These are phyloP conservation scores for Azolla pinnata DNA, from an alignment of 75 land plant species.

Conservation along the genomic window DNA sequence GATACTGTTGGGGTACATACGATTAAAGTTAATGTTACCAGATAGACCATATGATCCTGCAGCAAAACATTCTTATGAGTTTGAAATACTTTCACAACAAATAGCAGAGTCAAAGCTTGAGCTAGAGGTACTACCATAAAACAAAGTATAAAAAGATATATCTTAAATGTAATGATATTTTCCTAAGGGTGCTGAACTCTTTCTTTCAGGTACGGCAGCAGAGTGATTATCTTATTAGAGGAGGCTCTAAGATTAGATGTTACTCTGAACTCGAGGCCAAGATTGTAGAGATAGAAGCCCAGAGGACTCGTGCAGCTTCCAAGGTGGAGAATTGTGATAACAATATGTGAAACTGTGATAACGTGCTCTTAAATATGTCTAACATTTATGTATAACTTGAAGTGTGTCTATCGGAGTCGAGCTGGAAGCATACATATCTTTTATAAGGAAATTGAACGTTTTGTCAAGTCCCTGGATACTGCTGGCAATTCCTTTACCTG, in stretches of 20 bases:
- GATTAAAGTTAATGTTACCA: conserved; percentile 46
- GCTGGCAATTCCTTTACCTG: background rate
- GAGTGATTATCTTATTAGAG: conserved; percentile 46
- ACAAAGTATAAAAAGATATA: background rate
- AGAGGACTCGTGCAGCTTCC: conserved; percentile 23
- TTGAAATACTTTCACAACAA: conserved; percentile 35
- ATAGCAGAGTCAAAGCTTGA: conserved; percentile 52
- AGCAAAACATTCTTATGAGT: conserved; percentile 43
- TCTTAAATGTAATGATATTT: background rate
- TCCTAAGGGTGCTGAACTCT: background rate
- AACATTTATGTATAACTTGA: conserved; percentile 1
- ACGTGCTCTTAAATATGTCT: background rate
- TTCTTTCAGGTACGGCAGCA: conserved; percentile 76
- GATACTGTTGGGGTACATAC: conserved; percentile 54
- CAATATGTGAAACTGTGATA: too few relatives aligned
- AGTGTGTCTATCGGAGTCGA: conserved; percentile 56
- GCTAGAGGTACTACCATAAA: conserved; percentile 37
- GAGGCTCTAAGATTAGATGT: conserved; percentile 18
- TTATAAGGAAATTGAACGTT: conserved; percentile 28
- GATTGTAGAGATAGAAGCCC: conserved; percentile 31
- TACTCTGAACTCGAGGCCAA: background rate
- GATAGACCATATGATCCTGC: conserved; percentile 51
- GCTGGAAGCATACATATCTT: conserved; percentile 28
- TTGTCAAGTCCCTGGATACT: conserved; percentile 14
- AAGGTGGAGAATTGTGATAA: too few relatives aligned